Conservation (phyloP, 805 yeast species). For the Sugiyamaella americana region DNA sequence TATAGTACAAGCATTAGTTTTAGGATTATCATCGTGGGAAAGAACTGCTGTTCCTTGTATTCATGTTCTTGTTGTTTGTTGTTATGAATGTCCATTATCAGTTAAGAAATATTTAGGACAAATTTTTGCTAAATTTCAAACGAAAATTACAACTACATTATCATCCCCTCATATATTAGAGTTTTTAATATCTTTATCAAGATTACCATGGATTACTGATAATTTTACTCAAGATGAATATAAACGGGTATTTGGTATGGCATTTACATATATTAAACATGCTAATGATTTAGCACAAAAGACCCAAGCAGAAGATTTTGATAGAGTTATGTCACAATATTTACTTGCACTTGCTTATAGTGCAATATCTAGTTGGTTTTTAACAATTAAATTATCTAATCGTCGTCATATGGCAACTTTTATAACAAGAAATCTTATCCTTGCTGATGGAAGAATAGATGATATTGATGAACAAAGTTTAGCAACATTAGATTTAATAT, state of each 20-base stretch:
- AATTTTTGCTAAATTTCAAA: conserved; percentile 68
- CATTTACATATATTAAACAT: conserved; percentile 71
- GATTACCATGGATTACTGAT: conserved; percentile 60
- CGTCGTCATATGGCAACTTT: conserved; percentile 58
- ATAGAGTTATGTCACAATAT: conserved; percentile 46
- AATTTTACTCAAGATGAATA: conserved; percentile 72
- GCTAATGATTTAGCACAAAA: conserved; percentile 42
- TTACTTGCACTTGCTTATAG: conserved; percentile 57
- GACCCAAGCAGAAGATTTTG: conserved; percentile 42
- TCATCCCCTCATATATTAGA: conserved; percentile 73
- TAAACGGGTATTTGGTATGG: conserved; percentile 75
- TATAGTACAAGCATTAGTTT: conserved; percentile 49
- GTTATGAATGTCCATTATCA: conserved; percentile 73
- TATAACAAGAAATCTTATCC: conserved; percentile 50
- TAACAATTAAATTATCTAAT: conserved; percentile 53
- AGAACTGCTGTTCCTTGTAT: conserved; percentile 72
- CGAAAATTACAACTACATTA: conserved; percentile 61
- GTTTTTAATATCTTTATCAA: conserved; percentile 58
- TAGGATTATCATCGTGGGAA: conserved; percentile 63
- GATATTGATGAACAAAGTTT: conserved; percentile 46
- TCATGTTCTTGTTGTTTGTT: conserved; percentile 67
- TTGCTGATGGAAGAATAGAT: conserved; percentile 32
- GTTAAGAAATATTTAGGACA: conserved; percentile 61
- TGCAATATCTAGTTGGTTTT: conserved; percentile 66
- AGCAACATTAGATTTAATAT: conserved; percentile 62